Evolutionary conservation across 2,329 filamentous ascomycete genomes (phyloP).

Genomic region (Camillea tinctor): DNA sequence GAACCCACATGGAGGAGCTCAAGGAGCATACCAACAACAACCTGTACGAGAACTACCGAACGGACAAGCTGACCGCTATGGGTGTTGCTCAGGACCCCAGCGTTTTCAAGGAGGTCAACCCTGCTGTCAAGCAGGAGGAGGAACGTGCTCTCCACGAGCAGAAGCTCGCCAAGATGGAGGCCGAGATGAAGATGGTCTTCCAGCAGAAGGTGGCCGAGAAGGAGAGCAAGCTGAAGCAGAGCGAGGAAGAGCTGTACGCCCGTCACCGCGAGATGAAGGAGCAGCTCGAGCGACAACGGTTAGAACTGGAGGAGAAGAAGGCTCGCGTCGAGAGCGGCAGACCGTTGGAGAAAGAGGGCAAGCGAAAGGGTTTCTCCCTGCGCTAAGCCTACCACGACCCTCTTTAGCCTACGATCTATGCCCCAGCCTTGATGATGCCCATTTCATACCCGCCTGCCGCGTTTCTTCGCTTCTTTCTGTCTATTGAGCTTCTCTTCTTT

Average conservation of each 20-base stretch:
- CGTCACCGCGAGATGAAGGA: slow-evolving; percentile 99
- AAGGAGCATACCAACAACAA: slow-evolving; percentile 99
- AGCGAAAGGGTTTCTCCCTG: slow-evolving; percentile 99
- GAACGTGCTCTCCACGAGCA: slow-evolving; percentile 97
- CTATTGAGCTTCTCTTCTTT: slow-evolving; percentile 40
- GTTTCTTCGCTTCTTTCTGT: slow-evolving; percentile 47
- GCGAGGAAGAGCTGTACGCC: slow-evolving; percentile 97
- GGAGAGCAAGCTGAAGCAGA: slow-evolving; percentile 99
- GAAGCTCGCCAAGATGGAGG: slow-evolving; percentile 99
- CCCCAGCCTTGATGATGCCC: slow-evolving; percentile 58
- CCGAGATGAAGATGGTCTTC: slow-evolving; percentile 99
- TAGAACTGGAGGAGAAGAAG: slow-evolving; percentile 99
- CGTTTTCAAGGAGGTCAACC: slow-evolving; percentile 99
- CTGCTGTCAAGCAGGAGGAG: slow-evolving; percentile 99
- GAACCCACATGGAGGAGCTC: slow-evolving; percentile 99
- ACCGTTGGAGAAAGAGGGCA: slow-evolving; percentile 95
- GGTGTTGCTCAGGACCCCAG: slow-evolving; percentile 97
- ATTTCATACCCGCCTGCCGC: slow-evolving; percentile 59
- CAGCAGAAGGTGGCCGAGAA: slow-evolving; percentile 99
- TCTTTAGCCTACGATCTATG: slow-evolving; percentile 48
- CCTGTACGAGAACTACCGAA: slow-evolving; percentile 99
- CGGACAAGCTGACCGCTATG: slow-evolving; percentile 98
- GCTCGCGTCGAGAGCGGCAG: slow-evolving; percentile 88
- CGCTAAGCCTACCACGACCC: slow-evolving; percentile 59
- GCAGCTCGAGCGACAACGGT: slow-evolving; percentile 90